phyloP scores from a whole-genome alignment of 495 filamentous ascomycete species.

The Tetracladium marchalianum region DNA sequence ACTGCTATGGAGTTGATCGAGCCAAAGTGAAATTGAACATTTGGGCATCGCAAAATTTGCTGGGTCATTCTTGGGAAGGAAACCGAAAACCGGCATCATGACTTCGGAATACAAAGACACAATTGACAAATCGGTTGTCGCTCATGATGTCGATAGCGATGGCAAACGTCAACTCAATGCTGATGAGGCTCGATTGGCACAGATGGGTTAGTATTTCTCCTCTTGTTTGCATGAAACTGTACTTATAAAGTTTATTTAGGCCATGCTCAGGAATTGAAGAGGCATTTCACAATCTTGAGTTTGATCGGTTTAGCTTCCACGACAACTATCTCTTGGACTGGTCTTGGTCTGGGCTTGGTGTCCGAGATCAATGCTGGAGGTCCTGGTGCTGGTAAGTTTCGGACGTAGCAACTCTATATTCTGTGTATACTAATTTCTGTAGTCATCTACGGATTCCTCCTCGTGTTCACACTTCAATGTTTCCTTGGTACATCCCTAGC shows the following conservation, averaged over 20 bases:
- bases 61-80: no score
- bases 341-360: constrained; percentile 31
- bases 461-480: background rate
- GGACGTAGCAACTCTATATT: background rate
- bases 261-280: constrained; percentile 31
- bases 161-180: constrained; percentile 22
- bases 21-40: no score
- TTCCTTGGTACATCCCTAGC: background rate
- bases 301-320: constrained; percentile 31
- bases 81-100: background rate
- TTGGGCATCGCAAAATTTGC: no score
- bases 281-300: constrained; percentile 31
- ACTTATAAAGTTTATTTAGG: constrained; percentile 14
- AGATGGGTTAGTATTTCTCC: constrained; percentile 28
- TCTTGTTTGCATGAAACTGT: background rate
- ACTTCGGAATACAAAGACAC: background rate
- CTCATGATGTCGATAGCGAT: background rate
- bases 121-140: background rate
- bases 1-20: no score
- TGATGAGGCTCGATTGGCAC: constrained; percentile 31
- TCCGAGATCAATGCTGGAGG: constrained; percentile 31
- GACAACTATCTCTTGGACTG: constrained; percentile 33
- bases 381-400: constrained; percentile 25
- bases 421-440: background rate
- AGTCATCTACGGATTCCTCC: constrained; percentile 31